phyloP scores from a whole-genome alignment of 371 early-diverging fungal species.

The Blakeslea trispora region DNA sequence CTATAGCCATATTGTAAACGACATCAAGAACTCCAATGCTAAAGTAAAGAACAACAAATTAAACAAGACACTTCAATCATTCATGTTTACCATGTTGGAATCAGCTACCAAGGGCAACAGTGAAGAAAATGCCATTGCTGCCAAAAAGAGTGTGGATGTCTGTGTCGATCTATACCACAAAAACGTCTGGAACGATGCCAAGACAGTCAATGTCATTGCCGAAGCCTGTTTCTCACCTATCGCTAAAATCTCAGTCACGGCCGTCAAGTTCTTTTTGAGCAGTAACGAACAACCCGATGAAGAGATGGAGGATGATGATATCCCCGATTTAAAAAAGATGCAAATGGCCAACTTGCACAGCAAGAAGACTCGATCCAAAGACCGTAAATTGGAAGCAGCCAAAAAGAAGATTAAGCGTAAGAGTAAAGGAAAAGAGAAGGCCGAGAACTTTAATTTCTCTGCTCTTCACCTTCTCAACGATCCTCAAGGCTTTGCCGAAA shows the following conservation, averaged over 20 bases:
- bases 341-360: slow-evolving; percentile 76
- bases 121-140: slow-evolving; percentile 82
- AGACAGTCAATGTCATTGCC: slow-evolving; percentile 96
- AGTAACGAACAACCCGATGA: slow-evolving; percentile 72
- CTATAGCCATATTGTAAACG: slow-evolving; percentile 90
- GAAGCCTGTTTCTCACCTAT: slow-evolving; percentile 92
- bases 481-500: slow-evolving; percentile 94
- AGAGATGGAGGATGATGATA: slow-evolving; percentile 65
- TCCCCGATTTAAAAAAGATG: slow-evolving; percentile 71
- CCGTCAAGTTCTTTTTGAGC: slow-evolving; percentile 93
- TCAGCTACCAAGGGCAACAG: slow-evolving; percentile 53
- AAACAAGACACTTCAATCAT: slow-evolving; percentile 94
- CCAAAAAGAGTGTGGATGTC: slow-evolving; percentile 92
- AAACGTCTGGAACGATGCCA: slow-evolving; percentile 94
- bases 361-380: slow-evolving; percentile 82
- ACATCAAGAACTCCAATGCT: slow-evolving; percentile 90
- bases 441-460: slow-evolving; percentile 86
- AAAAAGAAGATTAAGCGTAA: slow-evolving; percentile 69
- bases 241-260: slow-evolving; percentile 88
- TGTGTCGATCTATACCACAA: slow-evolving; percentile 95
- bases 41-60: slow-evolving; percentile 94
- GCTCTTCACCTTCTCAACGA: slow-evolving; percentile 93
- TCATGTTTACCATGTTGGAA: slow-evolving; percentile 91
- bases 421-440: slow-evolving; percentile 62
- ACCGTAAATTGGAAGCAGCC: slow-evolving; percentile 71